Base-by-base conservation (phyloP, 768 basidiomycete genomes). In the Termitomyces sp. region DNA sequence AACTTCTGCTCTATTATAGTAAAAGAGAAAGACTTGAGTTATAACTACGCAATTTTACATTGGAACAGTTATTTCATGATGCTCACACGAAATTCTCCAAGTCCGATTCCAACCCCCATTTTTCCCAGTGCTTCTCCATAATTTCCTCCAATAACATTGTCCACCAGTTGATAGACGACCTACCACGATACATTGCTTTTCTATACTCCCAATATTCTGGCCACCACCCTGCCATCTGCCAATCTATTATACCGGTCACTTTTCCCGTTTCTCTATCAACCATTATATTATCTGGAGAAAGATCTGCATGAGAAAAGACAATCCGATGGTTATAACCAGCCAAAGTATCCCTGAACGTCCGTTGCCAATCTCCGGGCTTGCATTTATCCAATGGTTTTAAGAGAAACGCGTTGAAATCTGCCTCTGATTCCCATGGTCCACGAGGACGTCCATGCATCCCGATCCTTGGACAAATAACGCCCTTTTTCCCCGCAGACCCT, bases 131-230 rank as follows among this genome's bases (percentile, higher is more conserved):
- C 36, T 7, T 52, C 36, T 52, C 36, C 36, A 52, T 38, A 6
- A 52, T 20, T 1, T 38, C 35, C 14, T 52, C 36, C 24, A 38
- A 38, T 20, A 52, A 18, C 50, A 38, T 52, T 4, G 16, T 52
- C 50, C 50, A 38, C 36, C 50, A 38, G 9, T 10, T 1, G 10
- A 38, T 22, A 13, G 50, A 36, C 10, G 36, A 38, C 38, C 36
- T 52, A 52, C 50, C 36, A 38, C 50, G 14, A n/a, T 38, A 38
- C 50, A 52, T 38, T 38, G 50, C 57, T 40, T 63, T 63, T 28
- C 60, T 12, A 51, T 63, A 63, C 40, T 63, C 62, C 63, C 63
- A 61, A 61, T 55, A 61, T n/a, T 64, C 54, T 24, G 61, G 61
- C 30, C 58, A 64, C 61, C 63, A 63, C 32, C 61, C 61, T 42